A percentile compares a stretch with the other conserved stretches of the same genome.
phyloP scores from a whole-genome alignment of 345 rosid species.

The Iberis pinnata region DNA sequence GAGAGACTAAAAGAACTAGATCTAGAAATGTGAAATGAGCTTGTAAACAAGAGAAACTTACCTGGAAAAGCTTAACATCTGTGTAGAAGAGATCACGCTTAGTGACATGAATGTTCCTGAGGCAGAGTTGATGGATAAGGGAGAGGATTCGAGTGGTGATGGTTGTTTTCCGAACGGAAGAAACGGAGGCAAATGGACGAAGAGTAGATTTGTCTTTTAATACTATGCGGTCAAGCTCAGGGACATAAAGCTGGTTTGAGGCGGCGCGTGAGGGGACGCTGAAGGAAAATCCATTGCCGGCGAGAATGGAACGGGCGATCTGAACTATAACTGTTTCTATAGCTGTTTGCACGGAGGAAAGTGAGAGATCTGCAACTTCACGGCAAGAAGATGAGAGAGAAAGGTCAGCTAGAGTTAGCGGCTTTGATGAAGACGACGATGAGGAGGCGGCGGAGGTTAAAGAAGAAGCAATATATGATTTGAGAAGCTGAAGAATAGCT shows the following conservation, averaged over 20 bases:
- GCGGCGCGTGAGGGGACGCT: constrained; percentile 92
- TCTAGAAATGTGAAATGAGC: too few species aligned
- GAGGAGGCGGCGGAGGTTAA: constrained; percentile 20
- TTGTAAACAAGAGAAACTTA: background rate
- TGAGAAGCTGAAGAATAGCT: constrained; percentile 45
- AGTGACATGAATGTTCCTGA: constrained; percentile 79
- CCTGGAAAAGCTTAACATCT: constrained; percentile 96
- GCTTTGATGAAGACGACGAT: constrained; percentile 46
- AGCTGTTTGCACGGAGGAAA: constrained; percentile 64
- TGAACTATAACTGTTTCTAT: constrained; percentile 71
- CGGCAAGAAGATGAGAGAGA: constrained; percentile 64
- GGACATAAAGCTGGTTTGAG: constrained; percentile 89
- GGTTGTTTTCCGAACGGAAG: constrained; percentile 83
- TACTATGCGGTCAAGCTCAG: constrained; percentile 98
- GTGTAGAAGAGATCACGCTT: constrained; percentile 98
- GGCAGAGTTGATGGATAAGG: constrained; percentile 86
- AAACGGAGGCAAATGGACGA: constrained; percentile 74
- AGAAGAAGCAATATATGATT: constrained; percentile 33
- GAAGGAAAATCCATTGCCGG: constrained; percentile 83
- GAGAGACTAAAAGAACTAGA: too few species aligned
- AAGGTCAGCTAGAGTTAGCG: constrained; percentile 75
- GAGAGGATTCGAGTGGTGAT: constrained; percentile 79
- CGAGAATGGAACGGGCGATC: constrained; percentile 65
- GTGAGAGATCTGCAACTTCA: constrained; percentile 81
- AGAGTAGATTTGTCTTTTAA: constrained; percentile 85